These are phyloP conservation scores for Magnolia officinalis DNA, from an alignment of 164 flowering plant genomes.

Conservation along the genomic window DNA sequence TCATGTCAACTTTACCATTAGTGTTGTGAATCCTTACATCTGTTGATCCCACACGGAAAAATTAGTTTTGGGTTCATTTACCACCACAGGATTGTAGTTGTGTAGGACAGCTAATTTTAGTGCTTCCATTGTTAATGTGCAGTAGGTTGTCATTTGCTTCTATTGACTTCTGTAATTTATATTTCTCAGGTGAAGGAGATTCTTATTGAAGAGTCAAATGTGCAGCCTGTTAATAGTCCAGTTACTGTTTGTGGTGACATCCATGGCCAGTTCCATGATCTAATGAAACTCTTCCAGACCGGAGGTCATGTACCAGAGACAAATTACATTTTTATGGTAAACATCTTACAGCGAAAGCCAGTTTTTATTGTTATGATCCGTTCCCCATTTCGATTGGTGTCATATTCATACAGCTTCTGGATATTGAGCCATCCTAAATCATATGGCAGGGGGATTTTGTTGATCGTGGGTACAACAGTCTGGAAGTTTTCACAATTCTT, in stretches of 20 bases:
- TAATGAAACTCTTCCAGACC: slow-evolving; percentile 95
- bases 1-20: too few species aligned
- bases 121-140: not conserved
- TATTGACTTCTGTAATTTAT: not conserved
- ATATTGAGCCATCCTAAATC: not conserved
- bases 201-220: slow-evolving; percentile 96
- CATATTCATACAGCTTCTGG: not conserved
- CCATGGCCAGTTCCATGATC: slow-evolving; percentile 96
- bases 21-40: too few species aligned
- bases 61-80: too few species aligned
- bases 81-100: too few species aligned
- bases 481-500: slow-evolving; percentile 95
- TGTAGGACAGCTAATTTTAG: not conserved
- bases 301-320: slow-evolving; percentile 99
- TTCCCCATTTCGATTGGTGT: not conserved
- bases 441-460: slow-evolving; percentile 92
- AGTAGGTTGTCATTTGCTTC: not conserved
- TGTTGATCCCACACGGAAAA: too few species aligned
- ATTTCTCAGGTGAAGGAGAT: slow-evolving; percentile 63
- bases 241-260: slow-evolving; percentile 98
- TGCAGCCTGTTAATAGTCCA: slow-evolving; percentile 96
- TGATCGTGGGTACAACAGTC: slow-evolving; percentile 97
- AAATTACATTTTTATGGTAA: slow-evolving; percentile 94
- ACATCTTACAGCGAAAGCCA: not conserved
- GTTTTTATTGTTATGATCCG: not conserved